Conservation (phyloP, 2,329 filamentous ascomycete species). For the Apiospora phragmitis region DNA sequence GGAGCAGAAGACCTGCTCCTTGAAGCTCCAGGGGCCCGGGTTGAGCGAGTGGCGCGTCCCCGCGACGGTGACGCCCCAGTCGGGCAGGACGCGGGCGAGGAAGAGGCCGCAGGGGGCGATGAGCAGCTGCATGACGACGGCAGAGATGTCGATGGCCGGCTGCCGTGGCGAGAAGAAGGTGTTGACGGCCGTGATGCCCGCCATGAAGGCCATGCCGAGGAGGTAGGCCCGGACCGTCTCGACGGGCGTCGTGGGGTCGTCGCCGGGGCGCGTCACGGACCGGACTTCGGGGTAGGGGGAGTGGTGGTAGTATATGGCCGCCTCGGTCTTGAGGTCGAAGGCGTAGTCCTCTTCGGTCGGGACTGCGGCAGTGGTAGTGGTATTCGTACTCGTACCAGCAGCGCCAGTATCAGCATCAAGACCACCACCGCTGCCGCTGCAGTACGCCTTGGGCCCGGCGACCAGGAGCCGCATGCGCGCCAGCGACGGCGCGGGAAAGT, state of each 20-base stretch:
- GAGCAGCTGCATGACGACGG: constrained; percentile 57
- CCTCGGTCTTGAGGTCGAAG: constrained; percentile 29
- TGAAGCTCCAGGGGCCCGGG: constrained; percentile 49
- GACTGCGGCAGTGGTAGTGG: neutral
- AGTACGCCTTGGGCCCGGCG: constrained; percentile 26
- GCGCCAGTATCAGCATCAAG: neutral
- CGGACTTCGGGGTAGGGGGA: constrained; percentile 56
- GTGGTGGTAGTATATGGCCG: constrained; percentile 53
- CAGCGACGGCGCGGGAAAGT: constrained; percentile 25
- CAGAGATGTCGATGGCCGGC: constrained; percentile 53
- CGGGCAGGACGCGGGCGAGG: constrained; percentile 52
- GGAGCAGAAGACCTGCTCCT: constrained; percentile 60
- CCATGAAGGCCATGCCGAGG: constrained; percentile 53
- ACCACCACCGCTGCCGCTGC: constrained; percentile 16
- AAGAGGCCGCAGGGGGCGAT: constrained; percentile 55
- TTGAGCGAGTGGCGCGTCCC: constrained; percentile 35
- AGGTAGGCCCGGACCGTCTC: constrained; percentile 53
- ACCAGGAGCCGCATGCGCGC: constrained; percentile 22
- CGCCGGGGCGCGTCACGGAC: constrained; percentile 42
- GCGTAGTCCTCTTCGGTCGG: constrained; percentile 26
- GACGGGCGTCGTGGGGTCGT: constrained; percentile 39
- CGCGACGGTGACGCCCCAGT: constrained; percentile 48
- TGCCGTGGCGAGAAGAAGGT: constrained; percentile 60
- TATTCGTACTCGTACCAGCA: neutral
- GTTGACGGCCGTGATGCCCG: constrained; percentile 52